Evolutionary conservation across 345 rosid genomes (phyloP).

Genomic region (Bruguiera gymnorhiza): DNA sequence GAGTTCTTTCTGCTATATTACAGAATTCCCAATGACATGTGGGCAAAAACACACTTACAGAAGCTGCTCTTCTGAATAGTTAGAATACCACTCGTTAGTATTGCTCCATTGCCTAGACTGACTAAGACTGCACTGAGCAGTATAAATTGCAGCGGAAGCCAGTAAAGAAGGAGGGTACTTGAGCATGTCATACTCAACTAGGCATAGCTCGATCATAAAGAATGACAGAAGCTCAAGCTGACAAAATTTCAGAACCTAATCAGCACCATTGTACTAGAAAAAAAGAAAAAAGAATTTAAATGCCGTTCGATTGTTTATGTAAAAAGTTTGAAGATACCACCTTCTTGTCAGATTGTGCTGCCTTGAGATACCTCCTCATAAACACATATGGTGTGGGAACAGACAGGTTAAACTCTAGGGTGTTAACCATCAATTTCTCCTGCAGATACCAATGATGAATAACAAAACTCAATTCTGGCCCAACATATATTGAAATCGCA

Average conservation of each 20-base stretch:
- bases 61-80: slow-evolving; percentile 53
- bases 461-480: not conserved
- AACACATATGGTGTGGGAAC: slow-evolving; percentile 91
- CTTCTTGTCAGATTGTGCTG: slow-evolving; percentile 83
- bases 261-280: not conserved
- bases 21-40: not conserved
- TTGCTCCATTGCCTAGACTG: slow-evolving; percentile 51
- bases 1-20: not conserved
- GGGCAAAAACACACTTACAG: slow-evolving; percentile 28
- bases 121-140: slow-evolving; percentile 51
- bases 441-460: slow-evolving; percentile 30
- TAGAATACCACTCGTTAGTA: slow-evolving; percentile 49
- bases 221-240: slow-evolving; percentile 83
- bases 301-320: not conserved
- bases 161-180: slow-evolving; percentile 57
- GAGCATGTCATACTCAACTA: slow-evolving; percentile 63
- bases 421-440: slow-evolving; percentile 80
- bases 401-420: slow-evolving; percentile 72
- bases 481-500: not conserved
- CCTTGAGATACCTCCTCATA: slow-evolving; percentile 88
- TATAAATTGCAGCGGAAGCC: slow-evolving; percentile 65
- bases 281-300: not conserved
- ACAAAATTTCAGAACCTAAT: slow-evolving; percentile 12
- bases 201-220: slow-evolving; percentile 66
- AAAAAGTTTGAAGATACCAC: slow-evolving; percentile 23